Evolutionary conservation across 768 basidiomycete species (phyloP), one percentile per base, ranked within the genome.

Genomic region (Lyophyllum decastes): DNA sequence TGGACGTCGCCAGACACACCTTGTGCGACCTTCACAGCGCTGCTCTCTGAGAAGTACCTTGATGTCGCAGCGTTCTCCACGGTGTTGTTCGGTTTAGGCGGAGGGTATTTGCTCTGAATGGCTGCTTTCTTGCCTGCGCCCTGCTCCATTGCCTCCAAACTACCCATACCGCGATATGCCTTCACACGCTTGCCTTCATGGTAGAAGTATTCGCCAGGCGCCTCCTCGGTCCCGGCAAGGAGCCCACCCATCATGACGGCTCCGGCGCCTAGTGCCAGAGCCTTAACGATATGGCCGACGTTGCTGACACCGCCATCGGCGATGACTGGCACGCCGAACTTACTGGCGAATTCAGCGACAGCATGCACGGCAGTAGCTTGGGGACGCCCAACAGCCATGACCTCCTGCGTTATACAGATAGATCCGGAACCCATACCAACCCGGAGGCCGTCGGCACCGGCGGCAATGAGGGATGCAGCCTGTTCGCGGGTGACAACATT

Each of bases 221-320:
- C 94, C 73, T 99, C 96, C 61, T 93, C 88, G 34, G 97, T 98
- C 27, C 96, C 96, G 2, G 97, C 97, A 25, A 99, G 80, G 48
- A 98, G 75, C 9, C 94, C 89, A 45, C 97, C 97, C 97, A 99
- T 98, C 97, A 98, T 98, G 52, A 98, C 95, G 3, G 94, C 95
- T 22, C 89, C 88, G 2, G 96, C 97, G 51, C 97, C 97, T 14
- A 98, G 84, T 1, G 95, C 80, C 47, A 98, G 78, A 3, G 97
- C 97, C 78, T 99, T 99, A 70, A 98, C 94, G 64, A 98, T 90
- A 72, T 99, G 97, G 0, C 96, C 97, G 33, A 98, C 91, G 72
- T 98, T 99, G 38, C 88, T 76, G 63, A 99, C 86, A 30, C 97
- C 97, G 52, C 97, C 97, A 70, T 99, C 97, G 4, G 97, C 96